Evolutionary conservation across 805 yeast species (phyloP).

Genomic region (Starmera pachycereana): DNA sequence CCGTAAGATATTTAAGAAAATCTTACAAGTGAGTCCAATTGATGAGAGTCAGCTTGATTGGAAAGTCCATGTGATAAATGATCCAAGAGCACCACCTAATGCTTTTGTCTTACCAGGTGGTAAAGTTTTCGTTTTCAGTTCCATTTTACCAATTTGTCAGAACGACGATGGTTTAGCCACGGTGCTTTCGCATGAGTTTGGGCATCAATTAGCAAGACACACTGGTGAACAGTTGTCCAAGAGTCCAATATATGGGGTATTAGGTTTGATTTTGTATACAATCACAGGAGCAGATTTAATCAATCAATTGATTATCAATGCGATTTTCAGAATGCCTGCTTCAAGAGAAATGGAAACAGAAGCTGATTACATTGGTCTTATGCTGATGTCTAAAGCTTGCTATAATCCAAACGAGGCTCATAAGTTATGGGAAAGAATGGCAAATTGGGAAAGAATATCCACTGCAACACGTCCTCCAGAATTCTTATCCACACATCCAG

Average conservation of each 20-base stretch:
- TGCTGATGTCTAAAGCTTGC: conserved; percentile 87
- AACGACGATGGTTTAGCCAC: conserved; percentile 94
- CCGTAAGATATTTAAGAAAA: conserved; percentile 47
- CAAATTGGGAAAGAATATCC: conserved; percentile 31
- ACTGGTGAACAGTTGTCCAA: conserved; percentile 73
- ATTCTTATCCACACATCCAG: conserved; percentile 84
- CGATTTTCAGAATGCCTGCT: conserved; percentile 67
- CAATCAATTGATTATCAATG: conserved; percentile 40
- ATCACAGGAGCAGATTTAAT: conserved; percentile 50
- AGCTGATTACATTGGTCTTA: conserved; percentile 90
- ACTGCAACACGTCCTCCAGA: conserved; percentile 32
- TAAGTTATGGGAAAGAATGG: conserved; percentile 77
- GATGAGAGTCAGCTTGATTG: conserved; percentile 38
- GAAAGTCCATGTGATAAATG: conserved; percentile 73
- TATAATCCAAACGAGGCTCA: conserved; percentile 69
- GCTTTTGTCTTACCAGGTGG: conserved; percentile 97
- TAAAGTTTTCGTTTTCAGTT: conserved; percentile 79
- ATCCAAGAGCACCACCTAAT: conserved; percentile 72
- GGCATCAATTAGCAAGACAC: conserved; percentile 92
- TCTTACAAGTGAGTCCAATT: conserved; percentile 47
- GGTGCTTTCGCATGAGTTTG: conserved; percentile 84
- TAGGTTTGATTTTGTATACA: conserved; percentile 44
- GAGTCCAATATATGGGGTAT: conserved; percentile 56
- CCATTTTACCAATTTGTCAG: conserved; percentile 66
- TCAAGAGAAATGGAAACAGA: conserved; percentile 92